Conservation (phyloP, 129 eudicot species). For the Saussurea involucrata region DNA sequence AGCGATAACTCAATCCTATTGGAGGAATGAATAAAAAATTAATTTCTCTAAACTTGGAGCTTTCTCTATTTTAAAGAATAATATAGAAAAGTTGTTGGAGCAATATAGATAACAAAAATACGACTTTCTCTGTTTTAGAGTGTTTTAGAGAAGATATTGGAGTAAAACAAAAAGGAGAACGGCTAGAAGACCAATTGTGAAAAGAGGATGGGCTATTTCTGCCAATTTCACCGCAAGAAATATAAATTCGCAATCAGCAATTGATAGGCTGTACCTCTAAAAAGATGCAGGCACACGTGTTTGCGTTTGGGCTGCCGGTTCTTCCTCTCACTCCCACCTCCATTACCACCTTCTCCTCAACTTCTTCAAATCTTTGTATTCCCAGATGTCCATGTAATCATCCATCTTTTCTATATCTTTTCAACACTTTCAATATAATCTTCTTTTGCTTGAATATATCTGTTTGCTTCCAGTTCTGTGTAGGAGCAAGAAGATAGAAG, state of each 20-base stretch:
- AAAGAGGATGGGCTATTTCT: too few species aligned
- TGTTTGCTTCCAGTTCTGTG: conserved; percentile 34
- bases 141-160: too few species aligned
- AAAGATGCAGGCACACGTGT: conserved; percentile 30
- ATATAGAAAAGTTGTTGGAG: too few species aligned
- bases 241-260: neutral
- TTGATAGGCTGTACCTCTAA: neutral
- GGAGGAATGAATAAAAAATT: too few species aligned
- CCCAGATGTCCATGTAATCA: conserved; percentile 16
- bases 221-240: neutral
- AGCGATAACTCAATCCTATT: too few species aligned
- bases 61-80: too few species aligned
- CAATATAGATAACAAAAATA: too few species aligned
- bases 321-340: conserved; percentile 16
- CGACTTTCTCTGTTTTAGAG: too few species aligned
- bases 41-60: too few species aligned
- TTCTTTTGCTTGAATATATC: neutral
- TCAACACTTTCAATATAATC: neutral
- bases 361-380: conserved; percentile 17
- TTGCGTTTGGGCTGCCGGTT: conserved; percentile 13
- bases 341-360: conserved; percentile 1
- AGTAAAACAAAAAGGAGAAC: too few species aligned
- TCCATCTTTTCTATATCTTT: neutral
- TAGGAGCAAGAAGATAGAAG: conserved; percentile 64
- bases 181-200: too few species aligned